Base-by-base conservation (phyloP, 2,329 filamentous ascomycete genomes). In the Diaporthe australafricana region DNA sequence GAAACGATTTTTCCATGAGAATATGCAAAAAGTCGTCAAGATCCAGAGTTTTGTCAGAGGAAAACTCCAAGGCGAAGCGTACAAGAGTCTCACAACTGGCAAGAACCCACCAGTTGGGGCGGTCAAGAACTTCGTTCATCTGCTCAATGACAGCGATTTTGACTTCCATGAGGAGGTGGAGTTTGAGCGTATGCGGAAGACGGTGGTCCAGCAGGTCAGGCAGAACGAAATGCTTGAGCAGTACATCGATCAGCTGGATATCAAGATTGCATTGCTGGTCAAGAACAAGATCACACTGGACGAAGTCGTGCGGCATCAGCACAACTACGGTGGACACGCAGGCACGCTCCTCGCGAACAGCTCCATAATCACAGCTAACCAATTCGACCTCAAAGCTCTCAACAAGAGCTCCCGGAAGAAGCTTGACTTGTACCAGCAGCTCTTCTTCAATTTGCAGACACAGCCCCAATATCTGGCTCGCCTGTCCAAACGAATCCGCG, bases 241-340 rank as follows among this genome's bases (percentile, higher is more conserved):
- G 80, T 99, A 99, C 79, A 98, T 99, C 76, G 95, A 98, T 77
- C 96, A 99, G 80, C 89, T 99, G 45, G 97, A 99, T 79, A 98
- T 99, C 86, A 99, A 99, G 85, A 99, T 99, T 80, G 96, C 96
- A 1, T 89, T 99, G 3, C 88, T 99, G 22, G 96, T 99, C 78
- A 98, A 98, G 88, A 99, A 99, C 89, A 99, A 99, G 83, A 99
- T 99, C 78, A 98, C 96, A 0, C 88, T 99, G 5, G 96, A 99
- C 79, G 97, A 99, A 83, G 96, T 99, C 35, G 94, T 99, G 70
- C 94, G 95, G 77, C 96, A 98, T 80, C 96, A 99, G 79, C 96
- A 93, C 84, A 97, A 98, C 81, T 98, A 96, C 78, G 96, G 96
- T 70, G 95, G 96, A 2, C 93, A 96, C 78, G 92, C 95, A 27